Percentiles rank a stretch among this genome's conserved stretches.
Conservation (phyloP, 179 eudicot genomes). For the Silene noctiflora region DNA sequence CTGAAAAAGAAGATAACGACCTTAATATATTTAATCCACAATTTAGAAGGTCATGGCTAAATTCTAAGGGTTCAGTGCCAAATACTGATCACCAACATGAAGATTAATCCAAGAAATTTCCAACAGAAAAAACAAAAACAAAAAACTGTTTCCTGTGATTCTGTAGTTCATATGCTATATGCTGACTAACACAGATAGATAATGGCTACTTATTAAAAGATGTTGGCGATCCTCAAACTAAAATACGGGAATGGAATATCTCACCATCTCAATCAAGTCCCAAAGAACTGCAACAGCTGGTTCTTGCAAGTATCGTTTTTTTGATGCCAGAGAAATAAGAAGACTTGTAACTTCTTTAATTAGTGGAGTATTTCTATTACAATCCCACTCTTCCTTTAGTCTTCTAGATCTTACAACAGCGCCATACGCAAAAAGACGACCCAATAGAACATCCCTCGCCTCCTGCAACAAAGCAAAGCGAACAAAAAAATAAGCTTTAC, state of each 20-base stretch:
- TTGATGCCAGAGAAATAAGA: constrained; percentile 63
- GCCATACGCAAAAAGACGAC: constrained; percentile 90
- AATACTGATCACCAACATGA: too few species aligned
- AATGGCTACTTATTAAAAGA: not conserved
- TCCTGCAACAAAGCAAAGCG: constrained; percentile 51
- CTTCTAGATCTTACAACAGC: constrained; percentile 81
- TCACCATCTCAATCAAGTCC: constrained; percentile 71
- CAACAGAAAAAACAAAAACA: not conserved
- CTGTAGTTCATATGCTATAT: not conserved
- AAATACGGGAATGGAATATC: not conserved
- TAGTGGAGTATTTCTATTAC: constrained; percentile 41
- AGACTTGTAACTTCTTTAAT: constrained; percentile 57
- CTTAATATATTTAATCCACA: not conserved
- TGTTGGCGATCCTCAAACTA: not conserved
- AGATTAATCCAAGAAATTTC: not conserved
- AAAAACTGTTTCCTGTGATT: not conserved
- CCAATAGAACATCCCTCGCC: constrained; percentile 69
- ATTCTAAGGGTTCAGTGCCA: too few species aligned
- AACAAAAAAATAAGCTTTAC: not conserved
- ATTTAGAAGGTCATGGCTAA: not conserved
- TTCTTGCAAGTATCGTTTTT: constrained; percentile 85
- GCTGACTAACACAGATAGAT: constrained; percentile 5
- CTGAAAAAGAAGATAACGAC: constrained; percentile 33
- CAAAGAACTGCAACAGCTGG: constrained; percentile 64
- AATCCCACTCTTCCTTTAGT: constrained; percentile 53